Base-by-base conservation (phyloP, 768 basidiomycete species). In the Lactarius hengduanensis region DNA sequence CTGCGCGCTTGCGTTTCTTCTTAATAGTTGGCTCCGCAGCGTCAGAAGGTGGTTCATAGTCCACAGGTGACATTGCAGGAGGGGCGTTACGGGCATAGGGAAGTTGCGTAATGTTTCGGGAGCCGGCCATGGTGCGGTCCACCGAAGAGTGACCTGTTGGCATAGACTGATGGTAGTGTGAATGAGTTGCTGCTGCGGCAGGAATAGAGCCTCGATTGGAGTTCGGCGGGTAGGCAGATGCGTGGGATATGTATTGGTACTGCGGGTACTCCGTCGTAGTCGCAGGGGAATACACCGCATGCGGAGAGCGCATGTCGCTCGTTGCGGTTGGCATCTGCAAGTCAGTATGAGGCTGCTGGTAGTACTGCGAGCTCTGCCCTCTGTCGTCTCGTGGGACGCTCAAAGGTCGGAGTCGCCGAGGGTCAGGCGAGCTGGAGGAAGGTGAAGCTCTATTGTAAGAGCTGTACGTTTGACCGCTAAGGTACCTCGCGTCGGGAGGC, bases 1-100 rank as follows among this genome's bases (percentile, higher is more conserved):
- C 90, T 7, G 91, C 92, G 65, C 91, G 86, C 80, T 91, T 91
- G 76, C 91, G 84, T 77, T 93, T 93, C 81, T 92, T 92, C 81
- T 93, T 94, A 71, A 92, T 86, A 50, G 83, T 80, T n/a, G 89
- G 84, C 61, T 89, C 84, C 40, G 79, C 74, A 43, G 81, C 76
- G 8, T 68, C 67, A 15, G 73, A 62, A 16, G 72, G 72, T 2
- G 66, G 69, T 5, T 71, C 66, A 60, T 71, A 71, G 28, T 71
- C 41, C 15, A 53, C 66, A 34, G 73, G 56, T 22, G 71, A 57
- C 41, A 66, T 58, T 30, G 66, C 53, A 28, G 75, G 72, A 22
- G 75, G 71, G 26, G 75, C 68, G 28, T 73, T 75, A 65, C 82
- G 85, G 28, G 86, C 79, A 69, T 86, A 88, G 30, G 82, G 81